Percentiles rank a stretch among this genome's conserved stretches.
phyloP scores from a whole-genome alignment of 2,329 filamentous ascomycete species.

The Chlorencoelia australis region DNA sequence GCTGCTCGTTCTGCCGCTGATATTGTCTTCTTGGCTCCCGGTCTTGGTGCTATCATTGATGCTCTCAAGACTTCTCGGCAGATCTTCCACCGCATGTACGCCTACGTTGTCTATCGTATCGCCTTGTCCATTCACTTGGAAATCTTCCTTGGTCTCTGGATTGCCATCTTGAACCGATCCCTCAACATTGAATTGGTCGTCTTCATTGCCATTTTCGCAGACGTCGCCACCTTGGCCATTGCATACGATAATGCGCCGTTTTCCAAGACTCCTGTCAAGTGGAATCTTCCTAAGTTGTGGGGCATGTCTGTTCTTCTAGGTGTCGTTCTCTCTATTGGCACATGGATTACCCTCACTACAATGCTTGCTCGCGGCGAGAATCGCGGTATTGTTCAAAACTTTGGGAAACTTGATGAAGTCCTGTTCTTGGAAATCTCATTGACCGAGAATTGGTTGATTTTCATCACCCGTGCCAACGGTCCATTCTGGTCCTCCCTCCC shows the following conservation, averaged over 20 bases:
- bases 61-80: conserved; percentile 87
- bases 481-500: conserved; percentile 86
- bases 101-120: conserved; percentile 92
- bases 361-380: conserved; percentile 59
- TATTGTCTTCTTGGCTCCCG: conserved; percentile 87
- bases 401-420: conserved; percentile 70
- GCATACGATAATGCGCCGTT: conserved; percentile 89
- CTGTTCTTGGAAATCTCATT: conserved; percentile 85
- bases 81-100: conserved; percentile 96
- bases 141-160: conserved; percentile 87
- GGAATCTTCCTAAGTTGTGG: conserved; percentile 92
- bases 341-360: conserved; percentile 82
- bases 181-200: conserved; percentile 82
- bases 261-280: conserved; percentile 80
- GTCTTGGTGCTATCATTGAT: conserved; percentile 86
- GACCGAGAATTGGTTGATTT: conserved; percentile 93
- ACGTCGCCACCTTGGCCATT: conserved; percentile 85
- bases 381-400: conserved; percentile 84
- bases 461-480: conserved; percentile 88
- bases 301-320: conserved; percentile 82
- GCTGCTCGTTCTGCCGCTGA: conserved; percentile 85
- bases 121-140: conserved; percentile 84
- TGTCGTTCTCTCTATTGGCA: conserved; percentile 69
- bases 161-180: conserved; percentile 74
- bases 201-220: conserved; percentile 91